A percentile compares a stretch with the other conserved stretches of the same genome.
Conservation (phyloP, 805 yeast genomes). For the Starmerella geochares region DNA sequence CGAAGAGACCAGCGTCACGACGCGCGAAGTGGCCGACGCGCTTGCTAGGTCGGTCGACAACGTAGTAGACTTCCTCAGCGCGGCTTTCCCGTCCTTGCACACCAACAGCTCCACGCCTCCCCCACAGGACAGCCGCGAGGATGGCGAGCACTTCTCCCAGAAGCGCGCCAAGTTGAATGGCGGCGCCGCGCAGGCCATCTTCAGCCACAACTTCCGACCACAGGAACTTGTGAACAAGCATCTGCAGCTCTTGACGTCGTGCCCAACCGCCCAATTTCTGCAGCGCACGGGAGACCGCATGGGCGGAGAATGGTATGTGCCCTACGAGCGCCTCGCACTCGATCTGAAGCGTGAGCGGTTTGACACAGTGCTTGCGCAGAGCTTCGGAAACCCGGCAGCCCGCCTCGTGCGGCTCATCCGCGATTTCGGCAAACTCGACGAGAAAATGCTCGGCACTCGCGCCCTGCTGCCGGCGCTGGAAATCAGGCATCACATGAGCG, state of each 20-base stretch:
- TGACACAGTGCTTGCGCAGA: slow-evolving; percentile 31
- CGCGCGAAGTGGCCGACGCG: slow-evolving; percentile 16
- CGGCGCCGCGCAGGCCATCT: slow-evolving; percentile 27
- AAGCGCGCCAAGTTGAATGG: slow-evolving; percentile 18
- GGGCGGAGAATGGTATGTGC: slow-evolving; percentile 37
- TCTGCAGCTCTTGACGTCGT: slow-evolving; percentile 51
- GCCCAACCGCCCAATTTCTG: slow-evolving; percentile 48
- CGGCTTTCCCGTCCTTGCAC: slow-evolving; percentile 13
- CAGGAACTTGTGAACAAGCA: slow-evolving; percentile 46
- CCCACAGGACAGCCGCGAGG: slow-evolving; percentile 1
- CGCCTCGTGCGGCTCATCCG: slow-evolving; percentile 71
- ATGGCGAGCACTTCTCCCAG: slow-evolving; percentile 7
- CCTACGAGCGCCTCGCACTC: slow-evolving; percentile 29
- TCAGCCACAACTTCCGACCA: slow-evolving; percentile 7
- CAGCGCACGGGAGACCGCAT: slow-evolving; percentile 45
- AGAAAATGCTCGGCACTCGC: slow-evolving; percentile 63
- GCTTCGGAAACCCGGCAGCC: slow-evolving; percentile 43
- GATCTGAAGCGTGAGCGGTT: slow-evolving; percentile 29
- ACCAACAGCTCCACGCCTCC: not conserved
- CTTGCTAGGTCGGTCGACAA: slow-evolving; percentile 7
- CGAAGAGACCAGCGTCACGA: slow-evolving; percentile 21
- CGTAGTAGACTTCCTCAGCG: slow-evolving; percentile 10
- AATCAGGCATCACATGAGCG: slow-evolving; percentile 60
- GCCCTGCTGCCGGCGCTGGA: slow-evolving; percentile 70
- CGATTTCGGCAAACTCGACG: slow-evolving; percentile 63